Conservation (phyloP, 257 asterid genomes). For the Scutellaria minor region DNA sequence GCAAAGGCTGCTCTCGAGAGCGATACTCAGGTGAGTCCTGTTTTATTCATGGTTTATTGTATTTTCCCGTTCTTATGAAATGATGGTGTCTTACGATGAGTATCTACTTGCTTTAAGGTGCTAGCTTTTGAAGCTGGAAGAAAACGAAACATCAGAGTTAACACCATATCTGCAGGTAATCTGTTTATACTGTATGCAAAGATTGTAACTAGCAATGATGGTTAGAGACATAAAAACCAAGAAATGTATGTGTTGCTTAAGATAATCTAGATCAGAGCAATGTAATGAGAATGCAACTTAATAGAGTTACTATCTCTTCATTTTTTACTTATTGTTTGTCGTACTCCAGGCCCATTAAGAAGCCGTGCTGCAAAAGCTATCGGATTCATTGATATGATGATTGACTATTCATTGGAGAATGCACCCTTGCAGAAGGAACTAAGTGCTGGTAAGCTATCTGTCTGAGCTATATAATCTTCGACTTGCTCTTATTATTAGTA, state of each 20-base stretch:
- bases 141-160: slow-evolving; percentile 73
- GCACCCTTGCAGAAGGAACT: slow-evolving; percentile 96
- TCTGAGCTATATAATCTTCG: not conserved
- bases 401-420: slow-evolving; percentile 85
- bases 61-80: not conserved
- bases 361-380: slow-evolving; percentile 99
- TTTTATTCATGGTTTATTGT: slow-evolving; percentile 10
- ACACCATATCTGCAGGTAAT: slow-evolving; percentile 98
- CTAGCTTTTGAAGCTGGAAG: slow-evolving; percentile 99
- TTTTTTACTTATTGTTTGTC: slow-evolving; percentile 1
- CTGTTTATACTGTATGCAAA: not conserved
- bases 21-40: slow-evolving; percentile 71
- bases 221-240: not conserved
- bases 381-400: slow-evolving; percentile 98
- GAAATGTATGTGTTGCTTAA: not conserved
- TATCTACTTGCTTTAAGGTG: slow-evolving; percentile 50
- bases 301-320: not conserved
- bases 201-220: not conserved
- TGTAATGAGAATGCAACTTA: not conserved
- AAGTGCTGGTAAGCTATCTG: slow-evolving; percentile 68
- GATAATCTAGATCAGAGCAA: too few species aligned
- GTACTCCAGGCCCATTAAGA: slow-evolving; percentile 79
- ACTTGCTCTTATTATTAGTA: too few species aligned
- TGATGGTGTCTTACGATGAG: slow-evolving; percentile 35
- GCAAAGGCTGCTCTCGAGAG: slow-evolving; percentile 98